Conservation (phyloP, 2,329 filamentous ascomycete species). For the Ceratocystis harringtonii region DNA sequence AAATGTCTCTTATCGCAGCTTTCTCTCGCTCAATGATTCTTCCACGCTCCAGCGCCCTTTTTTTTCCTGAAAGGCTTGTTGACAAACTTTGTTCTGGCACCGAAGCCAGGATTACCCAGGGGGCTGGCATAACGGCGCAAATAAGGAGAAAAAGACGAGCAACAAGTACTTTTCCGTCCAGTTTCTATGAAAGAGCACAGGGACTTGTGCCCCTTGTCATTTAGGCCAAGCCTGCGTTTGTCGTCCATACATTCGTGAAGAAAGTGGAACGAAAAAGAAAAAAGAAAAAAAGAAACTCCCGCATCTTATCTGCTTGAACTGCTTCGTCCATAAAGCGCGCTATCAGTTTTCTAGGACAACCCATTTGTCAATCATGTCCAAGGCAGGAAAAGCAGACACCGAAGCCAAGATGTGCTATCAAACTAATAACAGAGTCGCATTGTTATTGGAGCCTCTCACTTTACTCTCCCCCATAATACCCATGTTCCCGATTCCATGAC, state of each 20-base stretch:
- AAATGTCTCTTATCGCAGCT: neutral
- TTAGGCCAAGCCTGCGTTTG: neutral
- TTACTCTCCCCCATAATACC: neutral
- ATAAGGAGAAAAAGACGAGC: no score
- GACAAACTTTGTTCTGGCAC: neutral
- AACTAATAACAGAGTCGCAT: neutral
- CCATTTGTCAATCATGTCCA: neutral
- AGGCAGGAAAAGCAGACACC: neutral
- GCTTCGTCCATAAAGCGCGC: neutral
- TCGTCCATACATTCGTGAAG: neutral
- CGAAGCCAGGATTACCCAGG: no score
- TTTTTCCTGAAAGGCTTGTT: neutral
- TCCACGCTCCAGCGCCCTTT: neutral
- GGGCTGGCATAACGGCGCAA: no score
- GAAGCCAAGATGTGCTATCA: neutral
- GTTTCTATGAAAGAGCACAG: no score
- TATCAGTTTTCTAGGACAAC: neutral
- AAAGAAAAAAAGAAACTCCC: neutral
- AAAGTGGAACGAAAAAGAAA: neutral
- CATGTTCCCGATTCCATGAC: neutral
- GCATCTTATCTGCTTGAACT: neutral
- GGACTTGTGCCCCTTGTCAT: no score
- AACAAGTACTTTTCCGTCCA: no score
- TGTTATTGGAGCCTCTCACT: neutral
- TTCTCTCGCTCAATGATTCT: neutral